Conservation (phyloP, 345 rosid species). For the Leavenworthia alabamica region DNA sequence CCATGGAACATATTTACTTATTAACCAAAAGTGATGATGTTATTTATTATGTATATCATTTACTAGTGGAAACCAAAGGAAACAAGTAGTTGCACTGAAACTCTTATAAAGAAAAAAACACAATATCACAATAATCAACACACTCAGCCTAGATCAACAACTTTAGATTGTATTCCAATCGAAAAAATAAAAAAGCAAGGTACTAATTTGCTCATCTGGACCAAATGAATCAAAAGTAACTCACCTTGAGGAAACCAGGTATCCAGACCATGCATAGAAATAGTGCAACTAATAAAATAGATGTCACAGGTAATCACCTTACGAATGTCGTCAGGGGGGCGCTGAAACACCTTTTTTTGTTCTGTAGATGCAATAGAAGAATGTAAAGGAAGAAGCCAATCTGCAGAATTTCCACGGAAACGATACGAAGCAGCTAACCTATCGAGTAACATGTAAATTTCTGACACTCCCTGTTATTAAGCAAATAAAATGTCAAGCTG, state of each 20-base stretch:
- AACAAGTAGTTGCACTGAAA: neutral
- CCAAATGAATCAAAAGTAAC: neutral
- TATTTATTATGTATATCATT: neutral
- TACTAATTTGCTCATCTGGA: neutral
- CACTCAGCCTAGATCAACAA: neutral
- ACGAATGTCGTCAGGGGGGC: conserved; percentile 65
- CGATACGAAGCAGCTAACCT: conserved; percentile 73
- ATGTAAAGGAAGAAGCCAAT: conserved; percentile 91
- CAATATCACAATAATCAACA: neutral
- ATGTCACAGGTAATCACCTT: conserved; percentile 44
- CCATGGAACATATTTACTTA: neutral
- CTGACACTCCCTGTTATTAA: conserved; percentile 61
- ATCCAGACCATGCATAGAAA: conserved; percentile 2
- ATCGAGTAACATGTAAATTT: conserved; percentile 65
- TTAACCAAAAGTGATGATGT: neutral
- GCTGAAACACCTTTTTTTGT: conserved; percentile 66
- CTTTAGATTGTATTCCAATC: neutral
- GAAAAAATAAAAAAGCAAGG: neutral
- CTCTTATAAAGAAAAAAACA: neutral
- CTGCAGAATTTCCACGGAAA: conserved; percentile 70
- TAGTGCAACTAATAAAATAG: neutral
- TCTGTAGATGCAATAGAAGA: conserved; percentile 70
- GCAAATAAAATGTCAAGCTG: conserved; percentile 11
- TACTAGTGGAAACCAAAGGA: neutral
- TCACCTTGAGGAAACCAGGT: neutral